phyloP scores from a whole-genome alignment of 257 asterid species.

The Solanum peruvianum region DNA sequence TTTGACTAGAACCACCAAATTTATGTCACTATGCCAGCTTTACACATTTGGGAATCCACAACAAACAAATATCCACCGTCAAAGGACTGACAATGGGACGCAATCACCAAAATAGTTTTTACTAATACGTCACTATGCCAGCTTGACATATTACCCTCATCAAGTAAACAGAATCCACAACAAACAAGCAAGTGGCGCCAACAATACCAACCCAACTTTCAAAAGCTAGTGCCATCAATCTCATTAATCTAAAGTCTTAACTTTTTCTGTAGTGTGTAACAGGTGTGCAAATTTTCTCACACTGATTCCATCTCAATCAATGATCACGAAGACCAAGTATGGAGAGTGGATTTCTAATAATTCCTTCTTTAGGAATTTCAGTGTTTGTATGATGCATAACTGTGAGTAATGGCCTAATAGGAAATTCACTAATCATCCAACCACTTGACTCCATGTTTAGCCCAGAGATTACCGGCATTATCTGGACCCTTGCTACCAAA shows the following conservation, averaged over 20 bases:
- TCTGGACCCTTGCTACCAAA: slow-evolving; percentile 36
- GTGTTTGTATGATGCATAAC: background rate
- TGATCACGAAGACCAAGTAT: background rate
- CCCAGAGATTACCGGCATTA: slow-evolving; percentile 28
- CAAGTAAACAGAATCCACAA: background rate
- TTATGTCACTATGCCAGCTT: background rate
- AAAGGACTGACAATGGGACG: background rate
- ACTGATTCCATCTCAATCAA: background rate
- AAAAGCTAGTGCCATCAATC: background rate
- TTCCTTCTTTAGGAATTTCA: background rate
- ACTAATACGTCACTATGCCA: background rate
- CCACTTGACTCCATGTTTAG: slow-evolving; percentile 33
- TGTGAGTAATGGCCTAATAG: background rate
- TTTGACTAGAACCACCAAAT: background rate
- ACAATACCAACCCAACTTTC: background rate
- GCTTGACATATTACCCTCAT: background rate
- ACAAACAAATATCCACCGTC: background rate
- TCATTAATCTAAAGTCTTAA: background rate
- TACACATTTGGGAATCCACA: background rate
- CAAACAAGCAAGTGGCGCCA: background rate
- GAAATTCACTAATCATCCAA: slow-evolving; percentile 15
- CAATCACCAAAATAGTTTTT: background rate
- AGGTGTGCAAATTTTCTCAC: background rate
- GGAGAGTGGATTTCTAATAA: background rate
- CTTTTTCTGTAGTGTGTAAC: background rate